Evolutionary conservation across 345 rosid genomes (phyloP).

Genomic region (Anacardium occidentale): DNA sequence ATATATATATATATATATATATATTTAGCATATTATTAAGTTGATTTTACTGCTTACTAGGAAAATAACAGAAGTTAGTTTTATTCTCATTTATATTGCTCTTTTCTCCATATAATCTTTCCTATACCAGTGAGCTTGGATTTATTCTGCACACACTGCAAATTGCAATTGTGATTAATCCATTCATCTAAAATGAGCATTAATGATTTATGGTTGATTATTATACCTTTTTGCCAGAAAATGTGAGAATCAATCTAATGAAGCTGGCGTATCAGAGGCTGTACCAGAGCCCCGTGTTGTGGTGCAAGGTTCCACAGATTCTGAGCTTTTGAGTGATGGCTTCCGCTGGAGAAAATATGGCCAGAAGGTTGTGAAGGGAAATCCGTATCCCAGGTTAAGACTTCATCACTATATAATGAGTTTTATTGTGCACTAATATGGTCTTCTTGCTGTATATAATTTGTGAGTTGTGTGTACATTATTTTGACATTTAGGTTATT

Average conservation of each 20-base stretch:
- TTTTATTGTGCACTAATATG: background rate
- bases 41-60: background rate
- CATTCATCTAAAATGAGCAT: background rate
- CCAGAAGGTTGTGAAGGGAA: conserved; percentile 94
- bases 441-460: background rate
- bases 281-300: conserved; percentile 37
- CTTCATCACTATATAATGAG: background rate
- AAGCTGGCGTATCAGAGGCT: conserved; percentile 45
- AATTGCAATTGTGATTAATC: background rate
- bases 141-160: background rate
- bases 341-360: conserved; percentile 99
- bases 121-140: background rate
- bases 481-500: background rate
- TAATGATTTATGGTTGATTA: background rate
- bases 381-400: conserved; percentile 79
- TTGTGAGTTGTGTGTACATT: background rate
- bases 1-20: too few species aligned
- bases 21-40: background rate
- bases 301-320: conserved; percentile 53
- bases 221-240: conserved; percentile 39
- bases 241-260: conserved; percentile 54
- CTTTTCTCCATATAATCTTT: background rate
- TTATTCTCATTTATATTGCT: background rate
- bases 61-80: background rate
- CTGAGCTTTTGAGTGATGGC: conserved; percentile 82